A percentile compares a stretch with the other conserved stretches of the same genome.
phyloP scores from a whole-genome alignment of 129 eudicot species.

The Flaveria linearis region DNA sequence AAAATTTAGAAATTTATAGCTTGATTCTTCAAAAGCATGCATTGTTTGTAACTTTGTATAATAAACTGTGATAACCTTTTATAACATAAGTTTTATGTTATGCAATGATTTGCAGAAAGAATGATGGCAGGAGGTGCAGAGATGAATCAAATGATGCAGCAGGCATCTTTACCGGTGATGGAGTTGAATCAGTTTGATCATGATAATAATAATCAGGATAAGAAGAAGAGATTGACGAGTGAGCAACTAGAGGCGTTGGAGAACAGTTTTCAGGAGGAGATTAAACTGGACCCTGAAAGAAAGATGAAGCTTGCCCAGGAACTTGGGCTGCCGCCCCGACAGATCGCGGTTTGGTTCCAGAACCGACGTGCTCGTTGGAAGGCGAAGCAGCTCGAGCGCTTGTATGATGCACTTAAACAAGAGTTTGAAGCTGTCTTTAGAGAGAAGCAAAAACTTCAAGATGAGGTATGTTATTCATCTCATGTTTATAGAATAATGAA shows the following conservation, averaged over 20 bases:
- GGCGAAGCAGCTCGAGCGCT: conserved; percentile 83
- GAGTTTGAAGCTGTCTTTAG: conserved; percentile 62
- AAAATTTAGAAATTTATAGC: background rate
- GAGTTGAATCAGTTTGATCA: conserved; percentile 37
- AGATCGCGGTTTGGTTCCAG: conserved; percentile 90
- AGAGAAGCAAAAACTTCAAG: conserved; percentile 66
- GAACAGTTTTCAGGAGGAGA: conserved; percentile 74
- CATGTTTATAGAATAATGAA: too few relatives aligned
- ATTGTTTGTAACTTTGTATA: background rate
- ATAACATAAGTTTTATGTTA: background rate
- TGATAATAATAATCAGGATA: conserved; percentile 34
- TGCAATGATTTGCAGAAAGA: background rate
- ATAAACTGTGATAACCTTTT: background rate
- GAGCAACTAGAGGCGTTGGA: conserved; percentile 81
- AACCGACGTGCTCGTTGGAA: conserved; percentile 89
- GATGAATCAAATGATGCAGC: conserved; percentile 43
- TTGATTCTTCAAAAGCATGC: background rate
- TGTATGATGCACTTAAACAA: conserved; percentile 66
- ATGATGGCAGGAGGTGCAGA: conserved; percentile 36
- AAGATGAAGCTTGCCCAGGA: conserved; percentile 82
- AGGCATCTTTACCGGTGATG: conserved; percentile 39
- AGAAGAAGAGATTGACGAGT: conserved; percentile 65
- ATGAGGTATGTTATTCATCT: too few relatives aligned
- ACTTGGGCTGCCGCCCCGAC: conserved; percentile 80
- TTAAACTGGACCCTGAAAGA: conserved; percentile 79